Evolutionary conservation across 352 stramenopile species (phyloP), one percentile per base, ranked within the genome.

Genomic region (Globisporangium camurandrum): DNA sequence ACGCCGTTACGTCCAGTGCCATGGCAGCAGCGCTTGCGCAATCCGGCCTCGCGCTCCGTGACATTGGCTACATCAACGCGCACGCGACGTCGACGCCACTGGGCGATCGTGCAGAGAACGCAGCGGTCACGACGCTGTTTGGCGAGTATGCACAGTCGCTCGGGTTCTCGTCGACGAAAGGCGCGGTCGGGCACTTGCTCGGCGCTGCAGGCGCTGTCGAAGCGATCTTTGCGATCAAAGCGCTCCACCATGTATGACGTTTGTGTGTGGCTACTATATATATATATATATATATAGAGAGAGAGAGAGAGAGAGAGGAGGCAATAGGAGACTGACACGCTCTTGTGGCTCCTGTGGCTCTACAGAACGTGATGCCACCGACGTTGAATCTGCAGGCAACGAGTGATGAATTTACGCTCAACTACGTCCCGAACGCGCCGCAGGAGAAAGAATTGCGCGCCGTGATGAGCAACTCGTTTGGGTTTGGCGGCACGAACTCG

Each of bases 11-110:
- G 30, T 34, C 14, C 59, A 85, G 66, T 56, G 92, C 93, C 12
- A 99, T 99, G 95, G 37, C 75, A 43, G 77, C 88, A 26, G 95
- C 96, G 10, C 53, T 99, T 30, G 55, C 63, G 28, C 73, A 95
- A 57, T 84, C 88, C 1, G 75, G 72, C 2, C 51, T 96, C 20
- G 49, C 62, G 7, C 30, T 76, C n/a, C 82, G 88, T 24, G 80
- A 96, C 41, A 86, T 99, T 22, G 93, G 96, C 26, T 99, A 99
- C 62, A 90, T 99, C 33, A 99, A 99, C 57, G 93, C 96, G 4
- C 97, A 99, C 61, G 96, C 96, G 4, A 99, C 97, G 8, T 98
- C 89, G n/a, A 99, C 97, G 1, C 96, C 95, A 0, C 80, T 97
- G 16, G 96, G 96, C 1, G 97, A 99, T 66, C 83, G 87, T 5